Base-by-base conservation (phyloP, 1,139 yeast genomes). In the Saccharomyces hybrid region DNA sequence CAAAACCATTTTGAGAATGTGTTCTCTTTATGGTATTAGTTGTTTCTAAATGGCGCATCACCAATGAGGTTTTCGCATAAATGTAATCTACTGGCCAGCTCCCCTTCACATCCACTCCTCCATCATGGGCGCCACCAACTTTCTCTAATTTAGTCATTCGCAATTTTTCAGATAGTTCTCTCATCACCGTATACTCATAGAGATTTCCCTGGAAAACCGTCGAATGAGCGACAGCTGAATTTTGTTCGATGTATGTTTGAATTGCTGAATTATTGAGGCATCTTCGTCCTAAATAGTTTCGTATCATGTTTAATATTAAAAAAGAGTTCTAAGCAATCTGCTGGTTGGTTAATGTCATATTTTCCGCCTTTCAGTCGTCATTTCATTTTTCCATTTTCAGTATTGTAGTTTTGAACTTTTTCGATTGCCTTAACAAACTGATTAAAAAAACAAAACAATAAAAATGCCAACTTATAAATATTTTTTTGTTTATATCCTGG, bases 51-150 rank as follows among this genome's bases (percentile, higher is more conserved):
- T 12, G 9, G 21, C 24, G n/a, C 4, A 38, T 38, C 9, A 38
- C 14, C 31, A 19, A 46, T 21, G 48, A 46, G 14, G 29, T 24
- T 46, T 46, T 11, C 42, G n/a, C 24, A 64, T 62, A 53, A 55
- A 69, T 54, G 16, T 52, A 48, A 14, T 50, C 46, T 19, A 83
- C 64, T 55, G 81, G 74, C 89, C 89, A 84, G 49, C 72, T 72
- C 0, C 88, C 88, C 12, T 77, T 71, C 1, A 87, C 72, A 67
- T 88, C 96, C 4, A 86, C 76, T 0, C 96, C 96, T 52, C 80
- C 78, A 64, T 88, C 96, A 58, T 80, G 79, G 0, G 88, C 75
- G 0, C 95, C 93, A 1, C 95, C 95, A 54, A 78, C 75, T 55
- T 75, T 76, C 4, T 64, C 57, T 27, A 77, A 54, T 3, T 71